These are phyloP conservation scores for Talaromyces sp. DNA, from an alignment of 2,329 filamentous ascomycete species.

Conservation along the genomic window DNA sequence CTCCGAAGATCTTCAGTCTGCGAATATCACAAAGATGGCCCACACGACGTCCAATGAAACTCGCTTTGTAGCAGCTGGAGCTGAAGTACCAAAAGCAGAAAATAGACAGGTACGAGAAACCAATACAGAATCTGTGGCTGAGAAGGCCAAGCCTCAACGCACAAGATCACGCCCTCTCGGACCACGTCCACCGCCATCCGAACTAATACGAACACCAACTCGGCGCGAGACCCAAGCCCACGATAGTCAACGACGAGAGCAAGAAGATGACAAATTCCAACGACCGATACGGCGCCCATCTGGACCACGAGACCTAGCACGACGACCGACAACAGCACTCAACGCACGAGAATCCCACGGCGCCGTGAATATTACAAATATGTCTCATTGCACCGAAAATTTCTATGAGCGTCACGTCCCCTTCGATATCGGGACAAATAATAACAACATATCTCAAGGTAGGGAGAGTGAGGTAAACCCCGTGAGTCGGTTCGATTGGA, in stretches of 20 bases:
- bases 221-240: background rate
- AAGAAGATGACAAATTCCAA: background rate
- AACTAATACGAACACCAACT: background rate
- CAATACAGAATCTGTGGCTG: background rate
- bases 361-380: background rate
- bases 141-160: background rate
- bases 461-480: background rate
- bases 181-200: background rate
- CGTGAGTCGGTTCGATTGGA: background rate
- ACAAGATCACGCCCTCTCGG: background rate
- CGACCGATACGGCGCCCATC: background rate
- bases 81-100: background rate
- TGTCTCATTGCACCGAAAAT: background rate
- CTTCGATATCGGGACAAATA: background rate
- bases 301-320: background rate
- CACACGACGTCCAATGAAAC: background rate
- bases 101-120: background rate
- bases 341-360: background rate
- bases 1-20: background rate
- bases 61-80: background rate
- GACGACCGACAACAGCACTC: background rate
- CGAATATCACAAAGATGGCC: background rate
- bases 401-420: background rate
- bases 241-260: background rate
- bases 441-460: background rate